Evolutionary conservation across 352 stramenopile genomes (phyloP).

Genomic region (Globisporangium nodosum): DNA sequence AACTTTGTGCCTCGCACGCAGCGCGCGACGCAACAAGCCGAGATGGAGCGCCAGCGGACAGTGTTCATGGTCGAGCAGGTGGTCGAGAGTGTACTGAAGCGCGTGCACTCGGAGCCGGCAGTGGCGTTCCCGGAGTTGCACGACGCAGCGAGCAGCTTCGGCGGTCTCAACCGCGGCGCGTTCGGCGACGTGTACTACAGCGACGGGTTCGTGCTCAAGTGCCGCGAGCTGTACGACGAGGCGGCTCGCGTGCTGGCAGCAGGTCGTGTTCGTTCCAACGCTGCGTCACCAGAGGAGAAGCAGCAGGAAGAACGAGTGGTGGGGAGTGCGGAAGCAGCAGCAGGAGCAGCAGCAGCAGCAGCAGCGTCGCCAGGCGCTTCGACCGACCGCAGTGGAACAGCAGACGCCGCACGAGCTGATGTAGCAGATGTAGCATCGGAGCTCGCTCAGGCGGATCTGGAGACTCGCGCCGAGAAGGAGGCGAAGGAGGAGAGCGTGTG

Average conservation of each 20-base stretch:
- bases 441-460: no score
- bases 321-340: neutral
- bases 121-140: conserved; percentile 31
- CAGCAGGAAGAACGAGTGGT: neutral
- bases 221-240: conserved; percentile 22
- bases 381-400: no score
- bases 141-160: conserved; percentile 7
- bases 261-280: neutral
- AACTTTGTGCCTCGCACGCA: conserved; percentile 39
- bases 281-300: neutral
- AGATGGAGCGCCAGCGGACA: conserved; percentile 20
- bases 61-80: conserved; percentile 49
- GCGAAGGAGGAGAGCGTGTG: conserved; percentile 14
- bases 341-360: no score
- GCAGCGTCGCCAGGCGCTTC: no score
- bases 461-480: neutral
- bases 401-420: no score
- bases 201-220: conserved; percentile 17
- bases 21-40: conserved; percentile 12
- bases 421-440: no score
- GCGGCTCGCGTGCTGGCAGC: conserved; percentile 11
- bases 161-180: conserved; percentile 1
- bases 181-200: conserved; percentile 40
- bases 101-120: conserved; percentile 24
- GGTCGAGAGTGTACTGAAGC: conserved; percentile 43